phyloP scores from a whole-genome alignment of 2,329 filamentous ascomycete genomes.

The Fusarium paranaense region DNA sequence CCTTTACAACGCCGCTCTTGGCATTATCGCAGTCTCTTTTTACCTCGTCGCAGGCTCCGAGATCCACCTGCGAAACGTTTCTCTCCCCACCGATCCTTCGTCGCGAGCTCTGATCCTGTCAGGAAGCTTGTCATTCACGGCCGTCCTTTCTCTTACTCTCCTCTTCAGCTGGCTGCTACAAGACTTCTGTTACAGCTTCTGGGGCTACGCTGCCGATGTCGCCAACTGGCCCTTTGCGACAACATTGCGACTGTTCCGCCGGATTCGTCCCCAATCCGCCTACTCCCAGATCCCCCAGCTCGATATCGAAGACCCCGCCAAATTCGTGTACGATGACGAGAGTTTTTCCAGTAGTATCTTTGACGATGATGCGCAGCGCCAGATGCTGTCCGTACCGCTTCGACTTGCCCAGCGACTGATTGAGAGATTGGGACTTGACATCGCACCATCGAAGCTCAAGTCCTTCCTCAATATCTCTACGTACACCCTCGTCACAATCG shows the following conservation, averaged over 20 bases:
- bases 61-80: constrained; percentile 51
- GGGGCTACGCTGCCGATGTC: constrained; percentile 41
- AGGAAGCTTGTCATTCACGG: constrained; percentile 43
- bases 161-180: constrained; percentile 43
- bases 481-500: neutral
- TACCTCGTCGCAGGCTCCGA: constrained; percentile 49
- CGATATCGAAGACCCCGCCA: constrained; percentile 33
- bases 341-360: neutral
- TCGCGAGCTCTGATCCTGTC: constrained; percentile 47
- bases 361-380: neutral
- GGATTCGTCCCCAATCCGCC: neutral
- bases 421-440: neutral
- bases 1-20: constrained; percentile 22
- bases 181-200: constrained; percentile 30
- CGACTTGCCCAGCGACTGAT: neutral
- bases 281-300: constrained; percentile 41
- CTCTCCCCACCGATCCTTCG: constrained; percentile 46
- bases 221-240: constrained; percentile 39
- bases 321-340: neutral
- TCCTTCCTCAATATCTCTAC: neutral
- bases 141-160: constrained; percentile 32
- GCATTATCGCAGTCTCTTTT: constrained; percentile 44
- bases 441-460: neutral
- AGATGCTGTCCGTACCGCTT: neutral
- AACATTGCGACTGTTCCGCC: constrained; percentile 17